Base-by-base conservation (phyloP, 2,329 filamentous ascomycete species). In the Ascochyta rabiei region DNA sequence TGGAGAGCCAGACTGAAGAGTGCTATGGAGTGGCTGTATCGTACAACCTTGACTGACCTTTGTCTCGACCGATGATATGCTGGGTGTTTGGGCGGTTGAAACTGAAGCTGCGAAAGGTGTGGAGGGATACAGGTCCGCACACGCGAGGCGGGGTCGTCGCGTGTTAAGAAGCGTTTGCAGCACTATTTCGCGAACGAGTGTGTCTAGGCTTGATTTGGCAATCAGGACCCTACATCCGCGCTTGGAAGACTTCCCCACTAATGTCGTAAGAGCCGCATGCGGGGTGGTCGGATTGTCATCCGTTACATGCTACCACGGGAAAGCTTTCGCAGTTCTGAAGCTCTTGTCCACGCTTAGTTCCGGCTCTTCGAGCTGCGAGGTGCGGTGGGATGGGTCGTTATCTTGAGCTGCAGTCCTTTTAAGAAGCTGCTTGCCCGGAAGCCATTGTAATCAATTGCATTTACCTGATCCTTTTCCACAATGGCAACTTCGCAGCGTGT, bases 401-500 rank as follows among this genome's bases (percentile, higher is more conserved):
- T 67, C 65, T 64, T 55, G 48, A 61, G 44, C 51, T 50, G 23
- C 46, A 37, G 42, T 13, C 35, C 30, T 42, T 41, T 47, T 46
- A 54, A 51, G 38, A 44, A 53, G 41, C 48, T 48, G 30, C 24
- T 19, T 13, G 35, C 42, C 41, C 35, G 21, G 21, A 46, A 16
- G 16, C n/a, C n/a, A 8, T 13, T 28, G 21, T 47, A 19, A 43
- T 47, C 30, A 56, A 45, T 51, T 48, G 38, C 35, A 19, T 31
- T 42, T 39, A 8, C 39, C 18, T 30, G 37, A 9, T 19, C 28
- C 9, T 33, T 19, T 44, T 31, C 47, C 35, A 45, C 34, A 38
- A 73, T 72, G 70, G 59, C 65, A 41, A 63, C 57, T 42, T 67
- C 66, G 38, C 63, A 67, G 73, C 78, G 62, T 74, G 78, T 61